phyloP scores from a whole-genome alignment of 148 eudicot species.

The Spergularia marina region DNA sequence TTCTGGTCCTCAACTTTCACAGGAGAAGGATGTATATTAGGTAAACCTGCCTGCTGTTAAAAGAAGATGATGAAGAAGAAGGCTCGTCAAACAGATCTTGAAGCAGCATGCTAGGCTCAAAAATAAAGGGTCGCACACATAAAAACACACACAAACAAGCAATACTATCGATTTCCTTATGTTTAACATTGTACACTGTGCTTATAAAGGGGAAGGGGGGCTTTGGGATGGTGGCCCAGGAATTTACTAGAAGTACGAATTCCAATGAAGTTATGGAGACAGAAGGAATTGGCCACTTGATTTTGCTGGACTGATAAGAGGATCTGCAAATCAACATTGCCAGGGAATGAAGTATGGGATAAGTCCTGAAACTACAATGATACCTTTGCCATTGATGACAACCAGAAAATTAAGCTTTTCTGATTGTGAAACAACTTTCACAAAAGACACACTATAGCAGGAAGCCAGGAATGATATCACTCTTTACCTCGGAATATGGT shows the following conservation, averaged over 20 bases:
- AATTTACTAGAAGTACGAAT: neutral
- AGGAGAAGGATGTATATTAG: conserved; percentile 10
- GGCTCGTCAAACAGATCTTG: neutral
- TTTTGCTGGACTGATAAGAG: conserved; percentile 11
- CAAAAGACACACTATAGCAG: too few species aligned
- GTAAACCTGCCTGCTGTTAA: conserved; percentile 15
- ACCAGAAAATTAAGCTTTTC: too few species aligned
- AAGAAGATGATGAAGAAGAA: neutral
- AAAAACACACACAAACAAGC: neutral
- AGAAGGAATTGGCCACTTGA: conserved; percentile 21
- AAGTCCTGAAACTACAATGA: too few species aligned
- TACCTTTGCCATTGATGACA: too few species aligned
- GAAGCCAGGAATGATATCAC: too few species aligned
- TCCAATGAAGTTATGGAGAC: conserved; percentile 20
- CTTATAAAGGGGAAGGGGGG: neutral
- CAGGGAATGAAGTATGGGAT: neutral
- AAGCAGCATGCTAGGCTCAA: neutral
- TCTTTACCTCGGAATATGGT: too few species aligned
- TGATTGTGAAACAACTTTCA: too few species aligned
- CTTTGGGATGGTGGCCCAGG: neutral
- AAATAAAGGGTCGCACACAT: neutral
- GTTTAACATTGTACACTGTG: neutral
- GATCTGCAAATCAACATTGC: conserved; percentile 5
- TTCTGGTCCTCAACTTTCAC: conserved; percentile 5
- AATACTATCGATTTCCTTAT: neutral